A percentile compares a stretch with the other conserved stretches of the same genome.
Conservation (phyloP, 2,329 filamentous ascomycete species). For the Pseudopyricularia javanii region DNA sequence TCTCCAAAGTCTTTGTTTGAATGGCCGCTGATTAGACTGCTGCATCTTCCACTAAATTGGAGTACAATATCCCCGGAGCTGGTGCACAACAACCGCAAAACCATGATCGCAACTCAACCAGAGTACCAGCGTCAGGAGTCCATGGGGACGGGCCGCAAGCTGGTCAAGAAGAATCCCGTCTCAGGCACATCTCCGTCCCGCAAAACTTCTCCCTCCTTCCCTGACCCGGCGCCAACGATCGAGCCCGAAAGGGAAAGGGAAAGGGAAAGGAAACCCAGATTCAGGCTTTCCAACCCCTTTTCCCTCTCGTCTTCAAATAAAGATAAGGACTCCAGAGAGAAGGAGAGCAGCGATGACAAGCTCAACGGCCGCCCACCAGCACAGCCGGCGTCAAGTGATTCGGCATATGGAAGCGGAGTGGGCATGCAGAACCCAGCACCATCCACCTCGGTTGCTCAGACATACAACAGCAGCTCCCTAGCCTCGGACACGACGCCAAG, state of each 20-base stretch:
- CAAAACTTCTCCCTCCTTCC: neutral
- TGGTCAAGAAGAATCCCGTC: neutral
- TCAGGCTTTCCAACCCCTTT: constrained; percentile 1
- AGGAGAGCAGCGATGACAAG: neutral
- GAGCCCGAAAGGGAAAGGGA: neutral
- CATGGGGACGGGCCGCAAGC: neutral
- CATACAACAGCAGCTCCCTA: neutral
- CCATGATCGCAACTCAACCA: neutral
- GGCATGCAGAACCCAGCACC: neutral
- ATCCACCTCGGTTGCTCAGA: neutral
- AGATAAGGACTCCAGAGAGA: neutral
- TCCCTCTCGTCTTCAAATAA: neutral
- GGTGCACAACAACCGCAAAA: neutral
- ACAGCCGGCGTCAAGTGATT: neutral
- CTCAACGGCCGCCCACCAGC: neutral
- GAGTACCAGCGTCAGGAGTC: neutral
- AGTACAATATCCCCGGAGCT: neutral
- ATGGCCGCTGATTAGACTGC: neutral
- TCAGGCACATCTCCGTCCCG: neutral
- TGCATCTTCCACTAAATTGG: neutral
- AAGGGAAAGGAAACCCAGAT: neutral
- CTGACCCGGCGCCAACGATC: neutral
- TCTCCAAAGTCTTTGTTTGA: too few species aligned
- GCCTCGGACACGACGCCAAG: neutral
- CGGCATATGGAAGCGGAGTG: neutral